Evolutionary conservation across 208 protist species (phyloP), one percentile per base, ranked within the genome.

Genomic region (Trypanosoma boissoni): DNA sequence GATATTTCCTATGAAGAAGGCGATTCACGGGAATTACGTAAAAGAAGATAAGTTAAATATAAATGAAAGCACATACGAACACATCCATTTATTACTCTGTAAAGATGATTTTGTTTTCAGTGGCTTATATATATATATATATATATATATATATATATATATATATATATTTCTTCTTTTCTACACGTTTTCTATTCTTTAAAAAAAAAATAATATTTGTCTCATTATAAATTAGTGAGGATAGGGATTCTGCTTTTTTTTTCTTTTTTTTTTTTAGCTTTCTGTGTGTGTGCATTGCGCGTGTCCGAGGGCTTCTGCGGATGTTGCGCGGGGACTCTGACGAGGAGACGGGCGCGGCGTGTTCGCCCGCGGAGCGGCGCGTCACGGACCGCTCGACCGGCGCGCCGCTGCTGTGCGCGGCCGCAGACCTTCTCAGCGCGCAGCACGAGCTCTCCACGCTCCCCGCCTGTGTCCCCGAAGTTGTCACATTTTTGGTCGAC

Each of bases 401-500:
- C 43, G 6, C 41, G 20, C 36, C 46, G 2, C 26, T 76, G 14
- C 41, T 29, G 14, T 49, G 39, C 28, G 41, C 56, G 18, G 55
- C 32, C 20, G 56, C 23, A 10, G 46, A 46, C 36, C 28, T 78
- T 23, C 32, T 58, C 45, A 18, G 21, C 8, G 28, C 60, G 6
- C 64, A 64, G 48, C 44, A 26, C 1, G 50, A 46, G 0, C 66
- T 86, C 53, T 32, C 64, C 9, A 54, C 58, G 6, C 65, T 88
- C 52, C 50, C 72, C 21, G 36, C 46, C 0, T 29, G 23, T 28
- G 80, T 91, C 4, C 83, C 83, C 1, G 41, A 52, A n/a, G 54
- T 91, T 5, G 67, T 91, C 0, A 43, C 31, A 16, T 83, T 91
- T 48, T 44, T 61, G 27, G 77, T 91, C 0, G 77, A 74, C 23